These are phyloP conservation scores for Acacia melanoxylon DNA, from an alignment of 306 rosid genomes.

Conservation along the genomic window DNA sequence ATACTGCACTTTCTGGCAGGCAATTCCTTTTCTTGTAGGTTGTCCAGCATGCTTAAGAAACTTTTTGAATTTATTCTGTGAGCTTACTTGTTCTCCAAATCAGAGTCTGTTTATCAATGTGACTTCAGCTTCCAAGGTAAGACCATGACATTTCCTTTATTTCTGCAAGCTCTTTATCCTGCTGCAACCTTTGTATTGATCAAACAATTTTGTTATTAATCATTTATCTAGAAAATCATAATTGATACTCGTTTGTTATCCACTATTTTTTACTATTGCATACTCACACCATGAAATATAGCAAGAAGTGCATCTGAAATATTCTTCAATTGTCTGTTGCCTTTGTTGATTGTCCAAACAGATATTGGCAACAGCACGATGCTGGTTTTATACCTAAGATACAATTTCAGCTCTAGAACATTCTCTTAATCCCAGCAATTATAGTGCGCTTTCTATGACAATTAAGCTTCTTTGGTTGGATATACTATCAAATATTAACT, in stretches of 20 bases:
- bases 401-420: neutral
- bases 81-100: slow-evolving; percentile 95
- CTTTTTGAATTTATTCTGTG: slow-evolving; percentile 94
- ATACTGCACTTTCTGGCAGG: slow-evolving; percentile 60
- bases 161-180: slow-evolving; percentile 16
- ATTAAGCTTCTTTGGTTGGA: slow-evolving; percentile 15
- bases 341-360: slow-evolving; percentile 11
- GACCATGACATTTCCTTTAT: slow-evolving; percentile 14
- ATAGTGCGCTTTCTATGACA: slow-evolving; percentile 14
- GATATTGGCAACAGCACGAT: neutral
- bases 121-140: slow-evolving; percentile 75
- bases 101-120: slow-evolving; percentile 97
- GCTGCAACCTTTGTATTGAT: slow-evolving; percentile 5
- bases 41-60: slow-evolving; percentile 99
- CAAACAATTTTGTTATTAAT: slow-evolving; percentile 11
- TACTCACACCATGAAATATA: neutral
- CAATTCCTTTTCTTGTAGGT: slow-evolving; percentile 95
- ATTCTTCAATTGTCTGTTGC: neutral
- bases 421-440: neutral
- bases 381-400: neutral
- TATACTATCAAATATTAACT: neutral
- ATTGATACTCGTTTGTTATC: neutral
- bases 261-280: neutral
- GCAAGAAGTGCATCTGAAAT: slow-evolving; percentile 23
- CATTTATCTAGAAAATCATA: slow-evolving; percentile 1